Base-by-base conservation (phyloP, 257 asterid species). In the Datura wrightii region DNA sequence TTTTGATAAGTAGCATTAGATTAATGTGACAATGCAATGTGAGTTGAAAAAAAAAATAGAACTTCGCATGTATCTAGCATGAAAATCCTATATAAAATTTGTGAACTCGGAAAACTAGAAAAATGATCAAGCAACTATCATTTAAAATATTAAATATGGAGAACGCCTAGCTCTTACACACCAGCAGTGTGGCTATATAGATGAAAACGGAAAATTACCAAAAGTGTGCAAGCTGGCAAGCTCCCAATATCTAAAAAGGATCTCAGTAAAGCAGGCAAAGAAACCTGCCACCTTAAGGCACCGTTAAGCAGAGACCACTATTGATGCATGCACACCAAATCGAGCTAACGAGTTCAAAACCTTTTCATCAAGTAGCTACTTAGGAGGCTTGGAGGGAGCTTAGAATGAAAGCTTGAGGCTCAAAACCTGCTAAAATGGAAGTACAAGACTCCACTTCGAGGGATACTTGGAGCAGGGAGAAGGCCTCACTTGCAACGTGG, bases 1-100 rank as follows among this genome's bases (percentile, higher is more conserved):
- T n/a, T 71, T n/a, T n/a, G 80, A 71, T 71, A 42, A 71, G 56
- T 42, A 71, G 58, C 36, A 71, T 71, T 9, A 70, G 34, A 70
- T 39, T 44, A 71, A 19, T 44, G 80, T 71, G 80, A 72, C n/a
- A 19, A 50, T 46, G 19, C 80, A 46, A 46, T 24, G 16, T 19
- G 19, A 46, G 80, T n/a, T 24, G 37, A 39, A n/a, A 71, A 70
- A 24, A 10, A 71, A 31, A 37, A 36, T 67, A n/a, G 39, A n/a
- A n/a, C 39, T n/a, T 44, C 10, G 56, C 53, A 72, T n/a, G 42
- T 72, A 46, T 44, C 59, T 46, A 46, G 59, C 58, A 46, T 24
- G 41, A 72, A 72, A 46, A 72, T 72, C 80, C 19, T 58, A 41
- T 19, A 72, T 72, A 72, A 46, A 19, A 44, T 72, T 19, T 46